Evolutionary conservation across 192 early-diverging fungal species (phyloP).

Genomic region (Backusella westeae): DNA sequence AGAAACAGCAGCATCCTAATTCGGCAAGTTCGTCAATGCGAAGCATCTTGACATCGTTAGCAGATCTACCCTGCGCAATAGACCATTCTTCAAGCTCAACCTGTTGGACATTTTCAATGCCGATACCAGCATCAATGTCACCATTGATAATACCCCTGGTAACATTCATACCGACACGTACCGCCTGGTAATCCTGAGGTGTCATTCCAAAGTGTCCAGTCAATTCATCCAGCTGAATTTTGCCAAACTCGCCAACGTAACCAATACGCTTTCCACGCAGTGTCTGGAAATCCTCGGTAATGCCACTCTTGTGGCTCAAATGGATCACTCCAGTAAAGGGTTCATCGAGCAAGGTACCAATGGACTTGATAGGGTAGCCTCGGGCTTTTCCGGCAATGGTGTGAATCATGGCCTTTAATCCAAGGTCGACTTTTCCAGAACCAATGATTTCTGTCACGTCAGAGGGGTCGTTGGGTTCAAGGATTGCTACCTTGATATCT

Average conservation of each 20-base stretch:
- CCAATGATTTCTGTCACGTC: slow-evolving; percentile 68
- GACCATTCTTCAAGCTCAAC: slow-evolving; percentile 62
- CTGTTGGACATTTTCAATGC: slow-evolving; percentile 64
- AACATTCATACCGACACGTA: slow-evolving; percentile 70
- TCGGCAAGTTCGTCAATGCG: slow-evolving; percentile 66
- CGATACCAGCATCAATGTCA: slow-evolving; percentile 63
- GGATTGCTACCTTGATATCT: slow-evolving; percentile 62
- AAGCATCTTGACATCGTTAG: slow-evolving; percentile 57
- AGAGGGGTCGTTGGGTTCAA: slow-evolving; percentile 62
- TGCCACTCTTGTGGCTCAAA: slow-evolving; percentile 45
- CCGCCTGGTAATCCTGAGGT: slow-evolving; percentile 50
- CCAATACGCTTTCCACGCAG: slow-evolving; percentile 59
- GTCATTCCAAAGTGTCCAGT: slow-evolving; percentile 55
- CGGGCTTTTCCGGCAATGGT: slow-evolving; percentile 65
- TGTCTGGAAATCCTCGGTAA: slow-evolving; percentile 54
- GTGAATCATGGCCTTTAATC: slow-evolving; percentile 71
- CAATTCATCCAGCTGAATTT: slow-evolving; percentile 61
- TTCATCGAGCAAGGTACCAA: slow-evolving; percentile 64
- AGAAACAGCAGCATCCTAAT: slow-evolving; percentile 64
- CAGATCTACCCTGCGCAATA: slow-evolving; percentile 41
- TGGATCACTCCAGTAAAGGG: slow-evolving; percentile 66
- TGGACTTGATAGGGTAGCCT: slow-evolving; percentile 61
- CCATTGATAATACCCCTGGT: slow-evolving; percentile 55
- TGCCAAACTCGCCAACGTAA: slow-evolving; percentile 66
- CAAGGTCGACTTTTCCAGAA: slow-evolving; percentile 58